Evolutionary conservation across 2,329 filamentous ascomycete species (phyloP), one percentile per base, ranked within the genome.

Genomic region (Diaporthe nobilis): DNA sequence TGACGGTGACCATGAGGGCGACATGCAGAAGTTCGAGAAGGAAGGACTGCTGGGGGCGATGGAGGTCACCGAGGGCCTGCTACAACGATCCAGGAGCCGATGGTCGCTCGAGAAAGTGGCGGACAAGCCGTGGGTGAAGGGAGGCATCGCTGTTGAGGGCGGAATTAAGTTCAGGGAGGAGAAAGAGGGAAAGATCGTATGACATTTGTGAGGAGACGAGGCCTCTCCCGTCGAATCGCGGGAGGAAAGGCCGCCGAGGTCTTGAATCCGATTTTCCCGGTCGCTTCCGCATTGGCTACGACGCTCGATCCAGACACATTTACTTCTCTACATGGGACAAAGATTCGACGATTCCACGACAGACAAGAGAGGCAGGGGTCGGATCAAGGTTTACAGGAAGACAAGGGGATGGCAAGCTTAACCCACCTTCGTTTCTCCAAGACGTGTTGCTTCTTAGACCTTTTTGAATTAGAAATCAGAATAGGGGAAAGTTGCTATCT

Each of bases 1-100:
- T 15, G 94, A 97, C 73, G 95, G 95, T 49, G 95, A 98, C 73
- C 97, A 97, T 88, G 95, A 98, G 67, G 88, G 88, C 4, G 88
- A 91, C 78, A 85, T 87, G 77, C 87, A 83, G 79, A 92, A 90
- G 77, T 92, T 93, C 78, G 90, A 90, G 75, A 91, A 90, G 8
- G 87, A 87, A 68, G 93, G 90, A 1, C 89, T 97, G 71, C 88
- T 92, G 51, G 95, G 94, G 0, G 96, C 95, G 9, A 93, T 94
- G 85, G 88, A 92, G 58, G 94, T 95, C 72, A 96, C 97, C 0
- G 96, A 98, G 82, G 94, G 92, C 0, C 85, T 98, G 25, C 84
- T 99, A 74, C 96, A 94, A 84, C 92, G 97, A 77, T 94, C 94
- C 3, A 92, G 94, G 63, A 94, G 92, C 75, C 90, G 97, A 70